These are phyloP conservation scores for Ophiostoma triangulosporum DNA, from an alignment of 2,329 filamentous ascomycete species.

Conservation along the genomic window DNA sequence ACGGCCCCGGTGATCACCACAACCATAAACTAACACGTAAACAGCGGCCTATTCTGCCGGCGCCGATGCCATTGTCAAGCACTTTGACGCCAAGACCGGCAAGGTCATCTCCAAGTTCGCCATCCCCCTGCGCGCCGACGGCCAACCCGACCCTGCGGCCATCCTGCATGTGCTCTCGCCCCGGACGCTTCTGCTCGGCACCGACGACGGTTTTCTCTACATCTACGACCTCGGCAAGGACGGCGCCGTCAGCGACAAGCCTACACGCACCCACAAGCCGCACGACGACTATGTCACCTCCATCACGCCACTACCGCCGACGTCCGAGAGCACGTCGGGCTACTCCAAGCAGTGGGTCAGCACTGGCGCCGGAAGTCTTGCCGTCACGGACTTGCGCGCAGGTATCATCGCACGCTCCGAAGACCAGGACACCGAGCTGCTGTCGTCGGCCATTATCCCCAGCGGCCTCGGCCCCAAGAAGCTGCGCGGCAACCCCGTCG, in stretches of 20 bases:
- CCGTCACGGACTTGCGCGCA: conserved; percentile 74
- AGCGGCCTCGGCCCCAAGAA: conserved; percentile 54
- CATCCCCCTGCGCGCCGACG: conserved; percentile 46
- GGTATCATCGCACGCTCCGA: conserved; percentile 82
- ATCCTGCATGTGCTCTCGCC: conserved; percentile 74
- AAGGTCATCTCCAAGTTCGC: conserved; percentile 69
- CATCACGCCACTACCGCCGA: conserved; percentile 68
- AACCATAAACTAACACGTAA: neutral
- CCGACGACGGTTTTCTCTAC: conserved; percentile 80
- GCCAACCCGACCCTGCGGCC: conserved; percentile 43
- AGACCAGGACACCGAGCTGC: conserved; percentile 85
- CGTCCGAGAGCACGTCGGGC: conserved; percentile 69
- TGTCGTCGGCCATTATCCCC: conserved; percentile 67
- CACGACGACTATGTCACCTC: conserved; percentile 91
- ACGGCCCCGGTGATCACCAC: too few species aligned
- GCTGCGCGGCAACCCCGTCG: conserved; percentile 53
- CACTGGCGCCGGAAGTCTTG: conserved; percentile 81
- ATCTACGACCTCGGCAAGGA: conserved; percentile 65
- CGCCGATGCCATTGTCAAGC: conserved; percentile 41
- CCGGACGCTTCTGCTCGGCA: conserved; percentile 75
- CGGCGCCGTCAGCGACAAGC: conserved; percentile 38
- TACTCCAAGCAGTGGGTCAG: conserved; percentile 92
- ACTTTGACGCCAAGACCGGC: conserved; percentile 40
- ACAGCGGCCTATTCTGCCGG: conserved; percentile 46
- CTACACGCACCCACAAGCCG: conserved; percentile 68